A percentile compares a stretch with the other conserved stretches of the same genome.
phyloP scores from a whole-genome alignment of 805 yeast genomes.

The Nakazawaea molendinolei region DNA sequence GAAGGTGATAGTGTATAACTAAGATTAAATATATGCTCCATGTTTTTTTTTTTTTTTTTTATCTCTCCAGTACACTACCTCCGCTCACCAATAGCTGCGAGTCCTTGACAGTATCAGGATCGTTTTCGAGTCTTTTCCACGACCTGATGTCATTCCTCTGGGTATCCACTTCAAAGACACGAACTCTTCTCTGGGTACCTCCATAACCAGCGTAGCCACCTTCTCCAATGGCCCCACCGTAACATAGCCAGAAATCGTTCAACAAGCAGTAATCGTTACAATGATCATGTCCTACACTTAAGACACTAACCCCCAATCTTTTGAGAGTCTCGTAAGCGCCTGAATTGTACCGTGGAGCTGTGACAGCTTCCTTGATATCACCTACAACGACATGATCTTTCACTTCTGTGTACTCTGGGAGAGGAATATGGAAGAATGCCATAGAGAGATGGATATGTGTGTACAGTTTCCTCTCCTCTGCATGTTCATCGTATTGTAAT shows the following conservation, averaged over 20 bases:
- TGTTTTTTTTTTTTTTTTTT: neutral
- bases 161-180: conserved; percentile 64
- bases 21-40: neutral
- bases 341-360: conserved; percentile 70
- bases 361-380: conserved; percentile 57
- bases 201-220: conserved; percentile 97
- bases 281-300: conserved; percentile 91
- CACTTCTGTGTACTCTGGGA: conserved; percentile 70
- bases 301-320: conserved; percentile 65
- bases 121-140: conserved; percentile 69
- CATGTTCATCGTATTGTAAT: conserved; percentile 23
- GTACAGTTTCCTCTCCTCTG: conserved; percentile 26
- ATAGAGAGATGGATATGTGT: conserved; percentile 50
- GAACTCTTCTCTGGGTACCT: conserved; percentile 72
- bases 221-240: conserved; percentile 91
- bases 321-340: conserved; percentile 56
- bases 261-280: conserved; percentile 84
- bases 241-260: conserved; percentile 76
- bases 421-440: conserved; percentile 94
- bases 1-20: neutral
- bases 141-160: conserved; percentile 40
- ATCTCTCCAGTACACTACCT: conserved; percentile 23
- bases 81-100: conserved; percentile 40
- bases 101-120: conserved; percentile 43
- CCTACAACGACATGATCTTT: conserved; percentile 49